Conservation (phyloP, 2,329 filamentous ascomycete genomes). For the Aspergillus proliferans region DNA sequence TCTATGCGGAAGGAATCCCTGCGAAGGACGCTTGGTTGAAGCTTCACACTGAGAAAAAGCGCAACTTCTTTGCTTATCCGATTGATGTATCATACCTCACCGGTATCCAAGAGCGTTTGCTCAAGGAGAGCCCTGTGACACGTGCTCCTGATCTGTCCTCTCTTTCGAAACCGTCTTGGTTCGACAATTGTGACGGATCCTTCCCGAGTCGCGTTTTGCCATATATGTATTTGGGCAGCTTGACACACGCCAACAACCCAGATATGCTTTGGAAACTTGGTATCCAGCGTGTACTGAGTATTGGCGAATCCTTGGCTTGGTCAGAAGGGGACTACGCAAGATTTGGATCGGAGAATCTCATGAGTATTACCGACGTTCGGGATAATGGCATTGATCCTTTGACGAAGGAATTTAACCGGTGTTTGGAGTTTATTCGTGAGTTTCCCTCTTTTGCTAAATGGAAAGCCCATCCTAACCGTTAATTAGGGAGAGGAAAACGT, state of each 20-base stretch:
- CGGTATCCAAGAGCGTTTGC: slow-evolving; percentile 66
- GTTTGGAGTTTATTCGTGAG: slow-evolving; percentile 87
- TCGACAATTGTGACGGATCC: slow-evolving; percentile 77
- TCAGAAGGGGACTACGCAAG: slow-evolving; percentile 59
- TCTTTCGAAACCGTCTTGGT: slow-evolving; percentile 63
- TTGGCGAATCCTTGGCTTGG: slow-evolving; percentile 86
- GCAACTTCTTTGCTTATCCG: slow-evolving; percentile 95
- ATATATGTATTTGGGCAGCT: slow-evolving; percentile 94
- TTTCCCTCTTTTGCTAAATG: slow-evolving; percentile 11
- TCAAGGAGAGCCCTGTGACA: slow-evolving; percentile 46
- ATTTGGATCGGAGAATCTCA: slow-evolving; percentile 73
- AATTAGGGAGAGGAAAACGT: slow-evolving; percentile 66
- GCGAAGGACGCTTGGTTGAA: slow-evolving; percentile 81
- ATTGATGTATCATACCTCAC: slow-evolving; percentile 80
- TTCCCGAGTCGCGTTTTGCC: slow-evolving; percentile 81
- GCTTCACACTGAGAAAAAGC: slow-evolving; percentile 69
- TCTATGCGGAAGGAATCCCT: slow-evolving; percentile 77
- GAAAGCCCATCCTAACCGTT: background rate
- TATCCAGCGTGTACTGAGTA: slow-evolving; percentile 81
- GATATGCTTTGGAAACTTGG: slow-evolving; percentile 72
- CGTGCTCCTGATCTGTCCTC: slow-evolving; percentile 17
- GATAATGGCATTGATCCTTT: slow-evolving; percentile 95
- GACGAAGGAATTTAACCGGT: slow-evolving; percentile 76
- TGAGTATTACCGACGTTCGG: slow-evolving; percentile 78
- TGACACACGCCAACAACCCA: slow-evolving; percentile 90